Conservation (phyloP, 768 basidiomycete genomes). For the Lactifluus piperatus region DNA sequence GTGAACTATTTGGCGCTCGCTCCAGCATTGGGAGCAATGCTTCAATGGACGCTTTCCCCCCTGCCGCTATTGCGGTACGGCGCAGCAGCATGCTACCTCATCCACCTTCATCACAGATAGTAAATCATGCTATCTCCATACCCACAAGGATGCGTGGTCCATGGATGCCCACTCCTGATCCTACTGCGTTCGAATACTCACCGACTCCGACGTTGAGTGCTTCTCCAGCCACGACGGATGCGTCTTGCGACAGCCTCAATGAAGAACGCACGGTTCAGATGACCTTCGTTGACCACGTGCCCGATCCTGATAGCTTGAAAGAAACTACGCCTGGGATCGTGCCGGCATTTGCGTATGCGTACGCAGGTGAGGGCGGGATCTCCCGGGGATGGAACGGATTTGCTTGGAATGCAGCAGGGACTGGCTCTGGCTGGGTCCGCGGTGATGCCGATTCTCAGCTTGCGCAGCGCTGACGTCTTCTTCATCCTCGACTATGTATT, state of each 20-base stretch:
- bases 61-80: not conserved
- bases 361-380: constrained; percentile 21
- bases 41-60: not conserved
- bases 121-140: not conserved
- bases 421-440: constrained; percentile 10
- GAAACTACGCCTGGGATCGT: not conserved
- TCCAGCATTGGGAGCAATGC: not conserved
- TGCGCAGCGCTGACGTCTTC: constrained; percentile 11
- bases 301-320: constrained; percentile 10
- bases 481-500: constrained; percentile 12
- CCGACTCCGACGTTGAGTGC: constrained; percentile 20
- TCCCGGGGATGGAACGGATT: constrained; percentile 16
- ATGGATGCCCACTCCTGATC: constrained; percentile 11
- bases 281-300: constrained; percentile 12
- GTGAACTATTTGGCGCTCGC: not conserved
- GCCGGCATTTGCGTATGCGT: constrained; percentile 19
- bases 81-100: constrained; percentile 15
- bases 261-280: constrained; percentile 21
- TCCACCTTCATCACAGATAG: not conserved
- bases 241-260: constrained; percentile 16
- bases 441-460: constrained; percentile 10
- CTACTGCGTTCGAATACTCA: constrained; percentile 10
- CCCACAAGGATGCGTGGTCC: not conserved
- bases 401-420: constrained; percentile 15
- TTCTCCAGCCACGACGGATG: constrained; percentile 17